Percentiles rank a stretch among this genome's conserved stretches.
Conservation (phyloP, 2,329 filamentous ascomycete species). For the Fusarium anguioides region DNA sequence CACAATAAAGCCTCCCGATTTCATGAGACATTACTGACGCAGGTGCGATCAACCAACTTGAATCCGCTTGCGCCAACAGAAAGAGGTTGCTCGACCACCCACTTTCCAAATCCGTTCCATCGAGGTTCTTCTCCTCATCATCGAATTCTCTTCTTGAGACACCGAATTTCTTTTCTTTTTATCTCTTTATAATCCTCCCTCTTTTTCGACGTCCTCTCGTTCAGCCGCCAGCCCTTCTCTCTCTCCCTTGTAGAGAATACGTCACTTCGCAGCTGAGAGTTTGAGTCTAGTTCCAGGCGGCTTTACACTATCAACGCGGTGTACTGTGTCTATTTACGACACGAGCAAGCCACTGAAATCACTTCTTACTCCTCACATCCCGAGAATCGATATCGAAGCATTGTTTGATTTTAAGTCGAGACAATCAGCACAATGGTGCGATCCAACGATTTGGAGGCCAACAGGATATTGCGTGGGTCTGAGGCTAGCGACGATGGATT, state of each 20-base stretch:
- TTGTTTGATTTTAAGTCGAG: constrained; percentile 1
- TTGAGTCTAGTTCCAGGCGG: constrained; percentile 22
- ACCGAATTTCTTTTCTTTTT: neutral
- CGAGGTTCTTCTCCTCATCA: constrained; percentile 6
- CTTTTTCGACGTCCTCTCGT: neutral
- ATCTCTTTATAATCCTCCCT: neutral
- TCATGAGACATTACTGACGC: constrained; percentile 9
- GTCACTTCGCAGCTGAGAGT: constrained; percentile 20
- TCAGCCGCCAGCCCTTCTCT: neutral
- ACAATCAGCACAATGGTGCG: constrained; percentile 21
- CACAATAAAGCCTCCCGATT: constrained; percentile 15
- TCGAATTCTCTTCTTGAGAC: constrained; percentile 4
- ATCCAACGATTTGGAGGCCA: constrained; percentile 26
- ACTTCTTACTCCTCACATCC: neutral
- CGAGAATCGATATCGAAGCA: neutral
- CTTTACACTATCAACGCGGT: constrained; percentile 14
- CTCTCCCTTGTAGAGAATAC: neutral
- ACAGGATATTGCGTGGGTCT: constrained; percentile 5
- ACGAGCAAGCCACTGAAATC: constrained; percentile 11
- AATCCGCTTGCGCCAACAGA: neutral
- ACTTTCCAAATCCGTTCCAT: constrained; percentile 20
- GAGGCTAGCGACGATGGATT: neutral
- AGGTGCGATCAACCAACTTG: constrained; percentile 16
- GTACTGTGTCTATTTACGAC: constrained; percentile 7
- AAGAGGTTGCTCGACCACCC: constrained; percentile 10